Base-by-base conservation (phyloP, 2,329 filamentous ascomycete genomes). In the Colletotrichum lini region DNA sequence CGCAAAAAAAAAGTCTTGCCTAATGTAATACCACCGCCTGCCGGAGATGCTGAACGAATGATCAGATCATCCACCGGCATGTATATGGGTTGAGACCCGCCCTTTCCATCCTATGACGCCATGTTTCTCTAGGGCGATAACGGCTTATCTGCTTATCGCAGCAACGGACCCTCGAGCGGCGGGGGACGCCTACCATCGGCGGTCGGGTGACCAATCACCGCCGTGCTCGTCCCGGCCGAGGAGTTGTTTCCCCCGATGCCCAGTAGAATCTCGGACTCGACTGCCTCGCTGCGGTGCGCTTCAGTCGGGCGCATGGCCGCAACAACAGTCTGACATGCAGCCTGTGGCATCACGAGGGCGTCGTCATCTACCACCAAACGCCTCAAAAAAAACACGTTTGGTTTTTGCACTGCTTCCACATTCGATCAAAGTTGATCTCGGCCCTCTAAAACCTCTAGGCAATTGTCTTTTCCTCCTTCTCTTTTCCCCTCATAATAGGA, bases 221-320 rank as follows among this genome's bases (percentile, higher is more conserved):
- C 26, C 53, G 53, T 23, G 13, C 30, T 30, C 35, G 9, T 53
- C 44, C 49, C 65, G 65, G 52, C 65, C 65, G 65, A 69, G 59
- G 65, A 64, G 65, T 63, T 72, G 38, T 40, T 62, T 68, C 40
- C 57, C 54, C 68, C 65, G 58, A 58, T 54, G 12, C n/a, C 23
- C 18, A 35, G 38, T 54, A 44, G 63, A 47, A 35, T 26, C 21
- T 52, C 53, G 64, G 47, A 50, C 64, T 45, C 49, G 10, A 26
- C 44, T n/a, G 44, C 21, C 52, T 56, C 9, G 15, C 53, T 40
- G 53, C 9, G 18, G n/a, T 6, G 15, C 35, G 26, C 26, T 35
- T 18, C 35, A 35, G 23, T 18, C 23, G 23, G 42, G 23, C 21
- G 40, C 42, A 30, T 44, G 40, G 16, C 23, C 40, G 56, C 16